Evolutionary conservation across 176 grass and related monocot species (phyloP).

Genomic region (Oropetium thomaeum): DNA sequence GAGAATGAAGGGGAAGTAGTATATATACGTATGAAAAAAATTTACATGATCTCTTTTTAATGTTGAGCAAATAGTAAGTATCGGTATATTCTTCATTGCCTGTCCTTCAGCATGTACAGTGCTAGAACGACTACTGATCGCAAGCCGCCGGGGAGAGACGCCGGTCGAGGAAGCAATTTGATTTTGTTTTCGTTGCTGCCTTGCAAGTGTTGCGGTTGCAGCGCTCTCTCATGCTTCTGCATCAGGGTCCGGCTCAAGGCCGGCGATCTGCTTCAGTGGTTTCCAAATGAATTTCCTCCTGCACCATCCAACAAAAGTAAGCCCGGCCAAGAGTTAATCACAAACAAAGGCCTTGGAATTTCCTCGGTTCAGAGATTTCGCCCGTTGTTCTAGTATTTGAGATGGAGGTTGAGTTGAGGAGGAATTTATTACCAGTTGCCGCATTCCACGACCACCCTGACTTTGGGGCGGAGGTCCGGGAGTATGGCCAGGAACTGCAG

Average conservation of each 20-base stretch:
- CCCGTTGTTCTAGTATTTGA: background rate
- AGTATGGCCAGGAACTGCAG: slow-evolving; percentile 90
- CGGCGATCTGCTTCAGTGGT: slow-evolving; percentile 71
- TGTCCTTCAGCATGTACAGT: slow-evolving; percentile 14
- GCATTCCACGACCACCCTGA: slow-evolving; percentile 73
- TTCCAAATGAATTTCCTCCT: slow-evolving; percentile 92
- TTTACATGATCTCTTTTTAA: background rate
- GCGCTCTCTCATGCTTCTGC: slow-evolving; percentile 1
- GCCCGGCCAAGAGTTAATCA: background rate
- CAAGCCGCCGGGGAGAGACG: background rate
- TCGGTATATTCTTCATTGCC: slow-evolving; percentile 19
- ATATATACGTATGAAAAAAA: background rate
- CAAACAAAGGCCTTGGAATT: background rate
- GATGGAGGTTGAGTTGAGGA: no score
- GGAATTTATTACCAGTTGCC: slow-evolving; percentile 67
- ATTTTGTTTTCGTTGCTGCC: background rate
- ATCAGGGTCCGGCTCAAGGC: slow-evolving; percentile 52
- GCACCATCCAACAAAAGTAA: slow-evolving; percentile 5
- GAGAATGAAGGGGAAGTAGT: no score
- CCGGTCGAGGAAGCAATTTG: background rate
- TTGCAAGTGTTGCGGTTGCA: background rate
- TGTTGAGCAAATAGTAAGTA: slow-evolving; percentile 29
- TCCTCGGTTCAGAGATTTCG: background rate
- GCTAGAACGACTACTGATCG: background rate
- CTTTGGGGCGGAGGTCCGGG: slow-evolving; percentile 73